Percentiles rank a stretch among this genome's conserved stretches.
Conservation (phyloP, 1,284 basidiomycete species). For the Ustilago lituana region DNA sequence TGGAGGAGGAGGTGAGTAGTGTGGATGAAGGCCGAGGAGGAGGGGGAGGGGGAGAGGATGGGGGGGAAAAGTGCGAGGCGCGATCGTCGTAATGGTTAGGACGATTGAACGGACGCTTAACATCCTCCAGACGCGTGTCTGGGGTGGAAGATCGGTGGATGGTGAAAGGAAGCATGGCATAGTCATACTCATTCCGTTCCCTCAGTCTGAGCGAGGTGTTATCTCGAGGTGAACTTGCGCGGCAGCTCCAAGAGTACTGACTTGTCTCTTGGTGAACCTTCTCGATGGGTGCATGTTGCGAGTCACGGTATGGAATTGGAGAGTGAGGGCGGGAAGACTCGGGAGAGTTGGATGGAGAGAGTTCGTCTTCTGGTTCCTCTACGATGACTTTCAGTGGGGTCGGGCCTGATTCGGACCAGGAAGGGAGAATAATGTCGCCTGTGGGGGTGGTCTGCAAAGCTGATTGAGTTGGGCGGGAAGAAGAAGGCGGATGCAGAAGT, state of each 20-base stretch:
- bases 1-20: too few species aligned
- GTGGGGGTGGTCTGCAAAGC: constrained; percentile 25
- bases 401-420: constrained; percentile 43
- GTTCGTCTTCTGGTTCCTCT: constrained; percentile 39
- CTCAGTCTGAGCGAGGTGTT: constrained; percentile 34
- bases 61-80: not conserved
- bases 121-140: constrained; percentile 45
- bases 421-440: constrained; percentile 47
- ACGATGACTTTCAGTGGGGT: constrained; percentile 47
- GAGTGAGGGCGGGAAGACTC: constrained; percentile 20
- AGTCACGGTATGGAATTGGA: constrained; percentile 9
- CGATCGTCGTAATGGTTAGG: constrained; percentile 8
- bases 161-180: constrained; percentile 27
- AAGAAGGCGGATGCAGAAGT: constrained; percentile 10
- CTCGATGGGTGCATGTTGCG: not conserved
- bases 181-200: constrained; percentile 33
- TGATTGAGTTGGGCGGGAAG: constrained; percentile 5
- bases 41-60: not conserved
- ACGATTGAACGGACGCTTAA: constrained; percentile 42
- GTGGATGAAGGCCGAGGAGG: too few species aligned
- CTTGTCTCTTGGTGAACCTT: constrained; percentile 7
- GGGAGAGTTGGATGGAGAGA: constrained; percentile 25
- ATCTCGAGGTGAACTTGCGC: constrained; percentile 16
- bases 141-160: constrained; percentile 47
- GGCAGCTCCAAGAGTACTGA: constrained; percentile 20